Evolutionary conservation across 2,329 filamentous ascomycete genomes (phyloP).

Genomic region (Sporothrix pallida): DNA sequence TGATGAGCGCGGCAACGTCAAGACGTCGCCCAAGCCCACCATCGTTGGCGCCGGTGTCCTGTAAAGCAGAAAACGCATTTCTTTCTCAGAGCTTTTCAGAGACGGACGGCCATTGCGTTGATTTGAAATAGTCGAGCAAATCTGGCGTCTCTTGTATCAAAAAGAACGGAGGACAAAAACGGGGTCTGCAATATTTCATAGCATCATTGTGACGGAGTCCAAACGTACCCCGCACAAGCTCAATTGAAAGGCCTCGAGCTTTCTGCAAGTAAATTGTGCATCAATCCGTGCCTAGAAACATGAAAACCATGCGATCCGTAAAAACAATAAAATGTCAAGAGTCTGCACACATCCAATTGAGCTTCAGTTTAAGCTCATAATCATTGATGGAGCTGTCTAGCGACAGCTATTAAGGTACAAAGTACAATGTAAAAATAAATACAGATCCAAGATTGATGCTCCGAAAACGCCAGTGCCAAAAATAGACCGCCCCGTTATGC

Average conservation of each 20-base stretch:
- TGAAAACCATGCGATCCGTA: no score
- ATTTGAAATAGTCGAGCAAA: neutral
- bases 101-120: neutral
- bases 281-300: neutral
- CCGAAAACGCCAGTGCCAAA: slow-evolving; percentile 29
- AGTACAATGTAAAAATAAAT: neutral
- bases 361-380: neutral
- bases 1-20: slow-evolving; percentile 59
- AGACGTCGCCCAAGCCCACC: slow-evolving; percentile 55
- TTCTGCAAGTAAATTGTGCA: slow-evolving; percentile 17
- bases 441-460: slow-evolving; percentile 20
- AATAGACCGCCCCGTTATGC: slow-evolving; percentile 30
- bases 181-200: slow-evolving; percentile 17
- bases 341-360: neutral
- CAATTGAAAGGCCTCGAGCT: slow-evolving; percentile 20
- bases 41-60: slow-evolving; percentile 37
- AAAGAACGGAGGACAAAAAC: slow-evolving; percentile 25
- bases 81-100: neutral
- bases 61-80: slow-evolving; percentile 11
- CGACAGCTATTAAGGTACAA: slow-evolving; percentile 22
- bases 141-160: neutral
- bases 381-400: slow-evolving; percentile 2
- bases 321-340: no score
- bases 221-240: neutral
- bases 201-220: neutral